Evolutionary conservation across 2,329 filamentous ascomycete species (phyloP).

Genomic region (Diaporthe velutina): DNA sequence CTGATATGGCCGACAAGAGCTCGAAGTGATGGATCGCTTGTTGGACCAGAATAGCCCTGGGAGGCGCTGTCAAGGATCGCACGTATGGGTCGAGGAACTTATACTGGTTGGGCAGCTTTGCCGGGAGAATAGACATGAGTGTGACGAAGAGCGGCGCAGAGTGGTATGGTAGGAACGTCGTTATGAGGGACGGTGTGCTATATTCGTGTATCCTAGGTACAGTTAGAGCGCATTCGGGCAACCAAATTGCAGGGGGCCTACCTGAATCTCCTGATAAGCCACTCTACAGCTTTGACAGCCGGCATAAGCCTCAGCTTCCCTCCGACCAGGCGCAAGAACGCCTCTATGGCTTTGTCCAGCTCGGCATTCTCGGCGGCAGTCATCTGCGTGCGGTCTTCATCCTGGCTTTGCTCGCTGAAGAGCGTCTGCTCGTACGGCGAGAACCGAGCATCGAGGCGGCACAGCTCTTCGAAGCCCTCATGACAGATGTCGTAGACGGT

Average conservation of each 20-base stretch:
- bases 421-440: conserved; percentile 79
- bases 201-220: conserved; percentile 84
- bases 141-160: conserved; percentile 86
- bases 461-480: conserved; percentile 92
- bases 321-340: conserved; percentile 85
- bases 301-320: conserved; percentile 85
- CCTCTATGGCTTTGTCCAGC: conserved; percentile 81
- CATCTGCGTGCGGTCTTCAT: conserved; percentile 89
- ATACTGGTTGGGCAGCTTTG: conserved; percentile 80
- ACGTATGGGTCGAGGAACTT: conserved; percentile 91
- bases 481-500: conserved; percentile 87
- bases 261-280: conserved; percentile 92
- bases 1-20: conserved; percentile 83
- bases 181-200: conserved; percentile 82
- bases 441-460: conserved; percentile 86
- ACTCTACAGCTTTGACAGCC: conserved; percentile 92
- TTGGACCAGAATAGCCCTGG: conserved; percentile 85
- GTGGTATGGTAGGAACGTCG: conserved; percentile 95
- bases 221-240: conserved; percentile 38
- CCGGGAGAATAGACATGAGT: conserved; percentile 86
- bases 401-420: conserved; percentile 94
- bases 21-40: conserved; percentile 82
- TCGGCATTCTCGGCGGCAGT: conserved; percentile 84
- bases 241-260: conserved; percentile 53
- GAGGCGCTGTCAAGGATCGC: conserved; percentile 79